These are phyloP conservation scores for Auricularia auricula-judae DNA, from an alignment of 768 basidiomycete genomes.

Conservation along the genomic window DNA sequence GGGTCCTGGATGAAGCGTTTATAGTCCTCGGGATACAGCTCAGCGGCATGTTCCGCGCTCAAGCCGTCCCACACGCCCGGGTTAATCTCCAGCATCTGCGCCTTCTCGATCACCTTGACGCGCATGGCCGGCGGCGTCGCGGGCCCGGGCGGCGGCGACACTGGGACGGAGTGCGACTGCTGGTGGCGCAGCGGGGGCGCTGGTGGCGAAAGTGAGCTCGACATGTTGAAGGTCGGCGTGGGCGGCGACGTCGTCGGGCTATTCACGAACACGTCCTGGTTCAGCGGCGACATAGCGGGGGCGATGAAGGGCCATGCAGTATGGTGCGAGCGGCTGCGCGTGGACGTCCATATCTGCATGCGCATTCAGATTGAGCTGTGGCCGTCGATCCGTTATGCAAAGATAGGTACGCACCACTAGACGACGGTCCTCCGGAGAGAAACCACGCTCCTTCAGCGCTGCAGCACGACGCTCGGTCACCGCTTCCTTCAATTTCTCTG, in stretches of 20 bases:
- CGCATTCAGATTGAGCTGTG: too few species aligned
- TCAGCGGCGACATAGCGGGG: not conserved
- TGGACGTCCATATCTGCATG: constrained; percentile 89
- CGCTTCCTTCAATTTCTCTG: constrained; percentile 80
- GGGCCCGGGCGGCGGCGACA: constrained; percentile 4
- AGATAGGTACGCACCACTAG: constrained; percentile 42
- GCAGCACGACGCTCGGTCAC: constrained; percentile 76
- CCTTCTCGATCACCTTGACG: constrained; percentile 86
- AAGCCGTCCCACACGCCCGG: constrained; percentile 97
- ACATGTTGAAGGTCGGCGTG: constrained; percentile 7
- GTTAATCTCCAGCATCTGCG: constrained; percentile 97
- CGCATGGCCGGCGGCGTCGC: constrained; percentile 14
- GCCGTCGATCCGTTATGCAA: too few species aligned
- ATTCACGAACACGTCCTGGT: not conserved
- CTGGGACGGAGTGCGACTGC: not conserved
- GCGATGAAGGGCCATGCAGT: constrained; percentile 88
- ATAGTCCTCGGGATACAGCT: constrained; percentile 91
- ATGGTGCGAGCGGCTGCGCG: constrained; percentile 84
- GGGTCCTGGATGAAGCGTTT: constrained; percentile 86
- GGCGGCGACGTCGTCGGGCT: not conserved
- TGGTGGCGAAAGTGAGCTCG: not conserved
- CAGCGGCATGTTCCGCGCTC: constrained; percentile 78
- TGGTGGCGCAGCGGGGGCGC: constrained; percentile 1
- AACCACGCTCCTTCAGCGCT: constrained; percentile 58
- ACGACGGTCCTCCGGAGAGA: constrained; percentile 46